phyloP scores from a whole-genome alignment of 495 filamentous ascomycete genomes.

The Talaromyces liani region DNA sequence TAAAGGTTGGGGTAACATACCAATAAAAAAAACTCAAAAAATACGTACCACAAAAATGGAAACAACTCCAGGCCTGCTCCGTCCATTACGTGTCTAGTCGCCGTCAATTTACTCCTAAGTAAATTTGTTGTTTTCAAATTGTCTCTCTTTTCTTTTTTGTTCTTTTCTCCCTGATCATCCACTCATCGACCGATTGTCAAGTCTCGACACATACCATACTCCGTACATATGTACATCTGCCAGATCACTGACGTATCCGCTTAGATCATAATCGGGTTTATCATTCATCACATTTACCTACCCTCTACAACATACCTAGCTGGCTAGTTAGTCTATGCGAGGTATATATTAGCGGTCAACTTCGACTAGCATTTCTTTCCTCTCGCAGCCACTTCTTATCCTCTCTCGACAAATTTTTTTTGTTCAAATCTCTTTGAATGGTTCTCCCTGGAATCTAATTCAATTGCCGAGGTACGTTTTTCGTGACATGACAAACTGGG shows the following conservation, averaged over 20 bases:
- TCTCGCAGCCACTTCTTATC: background rate
- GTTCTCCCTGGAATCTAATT: background rate
- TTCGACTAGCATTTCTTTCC: background rate
- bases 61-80: background rate
- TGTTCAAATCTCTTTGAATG: background rate
- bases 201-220: background rate
- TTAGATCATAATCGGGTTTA: background rate
- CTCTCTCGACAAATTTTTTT: background rate
- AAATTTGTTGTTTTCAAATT: background rate
- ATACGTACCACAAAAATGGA: background rate
- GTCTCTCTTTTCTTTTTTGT: background rate
- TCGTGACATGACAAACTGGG: background rate
- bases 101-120: background rate
- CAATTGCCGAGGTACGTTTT: background rate
- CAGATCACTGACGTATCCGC: constrained; percentile 4
- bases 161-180: background rate
- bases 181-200: background rate
- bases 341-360: background rate
- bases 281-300: background rate
- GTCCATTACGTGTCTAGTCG: background rate
- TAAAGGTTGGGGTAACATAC: background rate
- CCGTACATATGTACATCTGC: background rate
- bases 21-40: background rate
- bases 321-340: background rate
- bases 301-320: background rate